These are phyloP conservation scores for Phytophthora quininea DNA, from an alignment of 352 stramenopile genomes.

Conservation along the genomic window DNA sequence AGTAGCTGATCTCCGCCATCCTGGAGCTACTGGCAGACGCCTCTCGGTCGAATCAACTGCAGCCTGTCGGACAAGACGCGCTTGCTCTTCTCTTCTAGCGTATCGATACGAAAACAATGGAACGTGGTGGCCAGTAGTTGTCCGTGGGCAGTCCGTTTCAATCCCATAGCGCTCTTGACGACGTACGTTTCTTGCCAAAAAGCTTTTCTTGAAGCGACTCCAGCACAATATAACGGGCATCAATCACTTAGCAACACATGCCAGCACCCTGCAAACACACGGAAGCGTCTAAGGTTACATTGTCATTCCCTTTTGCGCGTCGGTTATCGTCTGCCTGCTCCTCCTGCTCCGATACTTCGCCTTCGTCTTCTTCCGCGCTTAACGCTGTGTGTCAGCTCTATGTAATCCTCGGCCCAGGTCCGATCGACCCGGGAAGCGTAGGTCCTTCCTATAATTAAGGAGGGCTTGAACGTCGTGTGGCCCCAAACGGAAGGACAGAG, in stretches of 20 bases:
- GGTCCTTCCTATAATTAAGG: slow-evolving; percentile 50
- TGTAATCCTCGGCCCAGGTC: slow-evolving; percentile 37
- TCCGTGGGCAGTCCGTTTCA: slow-evolving; percentile 28
- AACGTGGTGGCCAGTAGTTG: slow-evolving; percentile 10
- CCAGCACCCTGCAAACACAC: slow-evolving; percentile 4
- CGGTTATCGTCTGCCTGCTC: slow-evolving; percentile 27
- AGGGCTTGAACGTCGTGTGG: slow-evolving; percentile 41
- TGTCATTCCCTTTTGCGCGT: slow-evolving; percentile 30
- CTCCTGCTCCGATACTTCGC: slow-evolving; percentile 12
- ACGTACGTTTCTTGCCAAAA: slow-evolving; percentile 26
- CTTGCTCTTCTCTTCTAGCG: slow-evolving; percentile 5
- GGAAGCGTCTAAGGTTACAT: slow-evolving; percentile 52
- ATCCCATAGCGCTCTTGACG: slow-evolving; percentile 5
- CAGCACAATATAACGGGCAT: neutral
- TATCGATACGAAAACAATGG: neutral
- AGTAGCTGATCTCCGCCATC: slow-evolving; percentile 91
- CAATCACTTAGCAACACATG: slow-evolving; percentile 5
- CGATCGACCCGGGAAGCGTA: slow-evolving; percentile 26
- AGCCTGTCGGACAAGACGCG: slow-evolving; percentile 12
- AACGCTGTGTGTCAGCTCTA: slow-evolving; percentile 27
- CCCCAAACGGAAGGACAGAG: neutral
- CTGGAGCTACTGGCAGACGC: neutral
- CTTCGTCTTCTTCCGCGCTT: slow-evolving; percentile 15
- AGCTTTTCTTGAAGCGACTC: slow-evolving; percentile 27
- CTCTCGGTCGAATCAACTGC: neutral